Evolutionary conservation across 495 filamentous ascomycete species (phyloP).

Genomic region (Tuber calosporum): DNA sequence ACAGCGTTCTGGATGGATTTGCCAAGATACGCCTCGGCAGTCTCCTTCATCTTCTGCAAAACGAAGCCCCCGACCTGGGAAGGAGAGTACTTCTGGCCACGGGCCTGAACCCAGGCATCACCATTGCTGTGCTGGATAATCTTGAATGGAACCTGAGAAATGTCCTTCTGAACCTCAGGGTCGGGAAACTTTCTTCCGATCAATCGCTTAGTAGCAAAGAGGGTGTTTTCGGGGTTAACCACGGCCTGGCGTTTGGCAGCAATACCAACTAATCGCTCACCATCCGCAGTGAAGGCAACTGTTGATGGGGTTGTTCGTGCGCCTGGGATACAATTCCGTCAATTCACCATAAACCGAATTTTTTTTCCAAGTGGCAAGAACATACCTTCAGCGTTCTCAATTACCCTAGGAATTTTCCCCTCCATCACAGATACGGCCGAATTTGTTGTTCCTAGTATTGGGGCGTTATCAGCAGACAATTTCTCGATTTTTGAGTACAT

Average conservation of each 20-base stretch:
- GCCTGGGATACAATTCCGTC: slow-evolving; percentile 50
- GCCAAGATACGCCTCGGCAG: slow-evolving; percentile 81
- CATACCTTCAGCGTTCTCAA: slow-evolving; percentile 92
- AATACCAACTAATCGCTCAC: slow-evolving; percentile 95
- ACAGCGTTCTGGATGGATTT: slow-evolving; percentile 90
- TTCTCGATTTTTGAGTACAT: slow-evolving; percentile 10
- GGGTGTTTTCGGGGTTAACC: slow-evolving; percentile 98
- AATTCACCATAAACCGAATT: slow-evolving; percentile 21
- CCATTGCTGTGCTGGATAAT: slow-evolving; percentile 97
- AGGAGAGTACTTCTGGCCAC: slow-evolving; percentile 94
- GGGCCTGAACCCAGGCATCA: slow-evolving; percentile 95
- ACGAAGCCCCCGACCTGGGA: slow-evolving; percentile 97
- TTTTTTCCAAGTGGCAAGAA: slow-evolving; percentile 9
- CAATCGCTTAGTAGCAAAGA: slow-evolving; percentile 98
- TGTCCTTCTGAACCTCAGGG: slow-evolving; percentile 90
- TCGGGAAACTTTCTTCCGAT: slow-evolving; percentile 99
- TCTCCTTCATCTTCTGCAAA: slow-evolving; percentile 98
- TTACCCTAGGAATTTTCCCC: slow-evolving; percentile 88
- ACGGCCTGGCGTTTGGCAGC: slow-evolving; percentile 98
- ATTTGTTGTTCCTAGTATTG: slow-evolving; percentile 79
- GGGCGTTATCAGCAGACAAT: slow-evolving; percentile 37
- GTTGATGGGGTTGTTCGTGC: slow-evolving; percentile 94
- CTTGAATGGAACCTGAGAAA: slow-evolving; percentile 98
- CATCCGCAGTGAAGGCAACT: slow-evolving; percentile 93
- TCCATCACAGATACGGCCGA: slow-evolving; percentile 97